A percentile compares a stretch with the other conserved stretches of the same genome.
phyloP scores from a whole-genome alignment of 192 early-diverging fungal species.

The Coemansia sp. region DNA sequence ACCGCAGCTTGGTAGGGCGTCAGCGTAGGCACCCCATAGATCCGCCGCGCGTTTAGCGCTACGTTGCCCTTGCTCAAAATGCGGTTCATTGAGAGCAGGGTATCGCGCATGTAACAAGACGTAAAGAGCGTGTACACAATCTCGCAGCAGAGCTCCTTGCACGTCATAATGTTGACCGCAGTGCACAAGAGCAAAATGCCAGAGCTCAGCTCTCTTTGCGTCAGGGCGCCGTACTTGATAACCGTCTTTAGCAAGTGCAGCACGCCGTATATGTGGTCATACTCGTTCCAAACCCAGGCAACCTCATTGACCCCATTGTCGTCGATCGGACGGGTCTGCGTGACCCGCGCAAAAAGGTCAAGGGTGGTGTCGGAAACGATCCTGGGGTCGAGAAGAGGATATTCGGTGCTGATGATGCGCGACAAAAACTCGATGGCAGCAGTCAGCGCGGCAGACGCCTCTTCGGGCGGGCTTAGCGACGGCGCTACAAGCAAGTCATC shows the following conservation, averaged over 20 bases:
- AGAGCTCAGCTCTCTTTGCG: slow-evolving; percentile 17
- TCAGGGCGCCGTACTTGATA: slow-evolving; percentile 50
- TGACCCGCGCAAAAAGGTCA: slow-evolving; percentile 17
- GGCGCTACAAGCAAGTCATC: slow-evolving; percentile 7
- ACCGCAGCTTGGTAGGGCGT: slow-evolving; percentile 48
- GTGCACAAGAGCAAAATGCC: slow-evolving; percentile 48
- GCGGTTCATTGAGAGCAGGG: slow-evolving; percentile 49
- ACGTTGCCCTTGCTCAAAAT: slow-evolving; percentile 41
- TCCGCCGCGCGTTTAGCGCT: slow-evolving; percentile 17
- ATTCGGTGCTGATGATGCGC: slow-evolving; percentile 31
- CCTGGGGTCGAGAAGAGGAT: slow-evolving; percentile 36
- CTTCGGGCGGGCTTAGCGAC: slow-evolving; percentile 5
- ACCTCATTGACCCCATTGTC: slow-evolving; percentile 22
- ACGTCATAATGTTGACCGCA: slow-evolving; percentile 26
- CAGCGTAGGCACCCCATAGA: slow-evolving; percentile 19
- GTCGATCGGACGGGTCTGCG: slow-evolving; percentile 22
- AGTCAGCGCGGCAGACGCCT: slow-evolving; percentile 13
- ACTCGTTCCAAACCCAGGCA: slow-evolving; percentile 42
- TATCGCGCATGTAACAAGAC: slow-evolving; percentile 56
- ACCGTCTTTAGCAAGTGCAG: slow-evolving; percentile 42
- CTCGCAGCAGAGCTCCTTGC: slow-evolving; percentile 39
- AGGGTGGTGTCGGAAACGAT: slow-evolving; percentile 7
- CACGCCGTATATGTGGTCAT: slow-evolving; percentile 34
- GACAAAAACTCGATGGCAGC: slow-evolving; percentile 36
- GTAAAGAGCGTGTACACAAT: slow-evolving; percentile 49